phyloP scores from a whole-genome alignment of 345 rosid genomes.

The Eucalyptus sideroxylon region DNA sequence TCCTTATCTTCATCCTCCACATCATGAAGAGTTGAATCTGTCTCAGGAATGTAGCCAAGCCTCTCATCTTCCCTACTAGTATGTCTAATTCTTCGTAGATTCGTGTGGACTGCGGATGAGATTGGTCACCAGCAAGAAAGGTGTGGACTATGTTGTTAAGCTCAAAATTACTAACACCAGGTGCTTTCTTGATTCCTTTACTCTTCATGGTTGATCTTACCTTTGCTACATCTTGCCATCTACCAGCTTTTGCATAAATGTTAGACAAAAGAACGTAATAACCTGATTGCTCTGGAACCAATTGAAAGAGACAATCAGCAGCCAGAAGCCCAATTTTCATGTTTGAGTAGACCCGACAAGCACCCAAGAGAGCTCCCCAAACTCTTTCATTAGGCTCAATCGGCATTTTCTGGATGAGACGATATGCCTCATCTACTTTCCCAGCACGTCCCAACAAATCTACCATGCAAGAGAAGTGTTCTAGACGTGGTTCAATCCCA shows the following conservation, averaged over 20 bases:
- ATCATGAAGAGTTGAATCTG: conserved; percentile 40
- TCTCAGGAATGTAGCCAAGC: conserved; percentile 34
- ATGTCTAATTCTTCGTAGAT: conserved; percentile 21
- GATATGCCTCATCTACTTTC: conserved; percentile 30
- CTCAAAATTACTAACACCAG: conserved; percentile 41
- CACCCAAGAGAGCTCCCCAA: conserved; percentile 56
- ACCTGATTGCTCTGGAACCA: conserved; percentile 41
- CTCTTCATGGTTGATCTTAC: conserved; percentile 35
- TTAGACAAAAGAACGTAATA: conserved; percentile 47
- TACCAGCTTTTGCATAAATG: conserved; percentile 40
- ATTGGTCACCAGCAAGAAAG: conserved; percentile 37
- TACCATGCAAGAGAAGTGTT: conserved; percentile 56
- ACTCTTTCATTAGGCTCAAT: conserved; percentile 25
- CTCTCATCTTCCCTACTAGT: conserved; percentile 21
- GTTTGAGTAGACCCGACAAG: conserved; percentile 45
- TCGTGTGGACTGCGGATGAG: conserved; percentile 16
- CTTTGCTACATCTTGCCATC: conserved; percentile 40
- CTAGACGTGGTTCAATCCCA: conserved; percentile 13
- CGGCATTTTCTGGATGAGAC: conserved; percentile 37
- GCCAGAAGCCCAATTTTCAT: conserved; percentile 30
- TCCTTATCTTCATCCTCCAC: conserved; percentile 55
- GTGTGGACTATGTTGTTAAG: conserved; percentile 23
- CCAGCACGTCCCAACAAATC: conserved; percentile 62
- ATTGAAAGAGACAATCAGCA: conserved; percentile 26
- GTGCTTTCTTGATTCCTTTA: conserved; percentile 45